These are phyloP conservation scores for Eucalyptus marginata DNA, from an alignment of 345 rosid genomes.

Conservation along the genomic window DNA sequence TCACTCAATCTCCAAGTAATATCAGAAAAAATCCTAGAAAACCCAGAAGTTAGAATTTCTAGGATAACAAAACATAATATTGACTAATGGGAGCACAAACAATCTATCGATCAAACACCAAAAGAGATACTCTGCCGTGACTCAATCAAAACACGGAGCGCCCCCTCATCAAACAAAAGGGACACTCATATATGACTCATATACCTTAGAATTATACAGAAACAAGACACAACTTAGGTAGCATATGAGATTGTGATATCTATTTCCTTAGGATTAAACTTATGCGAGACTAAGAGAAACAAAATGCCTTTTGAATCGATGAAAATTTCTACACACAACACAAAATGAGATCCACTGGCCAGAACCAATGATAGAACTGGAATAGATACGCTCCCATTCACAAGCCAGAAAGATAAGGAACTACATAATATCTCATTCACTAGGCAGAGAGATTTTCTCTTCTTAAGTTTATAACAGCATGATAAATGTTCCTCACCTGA, in stretches of 20 bases:
- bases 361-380: background rate
- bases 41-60: background rate
- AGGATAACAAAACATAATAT: background rate
- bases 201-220: background rate
- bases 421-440: background rate
- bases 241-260: background rate
- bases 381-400: background rate
- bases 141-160: background rate
- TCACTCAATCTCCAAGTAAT: background rate
- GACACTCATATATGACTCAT: background rate
- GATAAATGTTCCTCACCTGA: slow-evolving; percentile 37
- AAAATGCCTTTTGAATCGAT: background rate
- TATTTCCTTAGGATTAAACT: background rate
- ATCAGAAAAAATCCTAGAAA: background rate
- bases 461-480: background rate
- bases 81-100: background rate
- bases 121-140: background rate
- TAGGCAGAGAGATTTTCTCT: background rate
- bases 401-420: background rate
- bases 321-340: background rate
- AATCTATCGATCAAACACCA: background rate
- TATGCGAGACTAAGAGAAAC: background rate
- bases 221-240: background rate
- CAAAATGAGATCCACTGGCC: background rate
- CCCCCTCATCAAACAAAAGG: background rate